Evolutionary conservation across 768 basidiomycete genomes (phyloP), one percentile per base, ranked within the genome.

Genomic region (Lepiota brunneoincarnata): DNA sequence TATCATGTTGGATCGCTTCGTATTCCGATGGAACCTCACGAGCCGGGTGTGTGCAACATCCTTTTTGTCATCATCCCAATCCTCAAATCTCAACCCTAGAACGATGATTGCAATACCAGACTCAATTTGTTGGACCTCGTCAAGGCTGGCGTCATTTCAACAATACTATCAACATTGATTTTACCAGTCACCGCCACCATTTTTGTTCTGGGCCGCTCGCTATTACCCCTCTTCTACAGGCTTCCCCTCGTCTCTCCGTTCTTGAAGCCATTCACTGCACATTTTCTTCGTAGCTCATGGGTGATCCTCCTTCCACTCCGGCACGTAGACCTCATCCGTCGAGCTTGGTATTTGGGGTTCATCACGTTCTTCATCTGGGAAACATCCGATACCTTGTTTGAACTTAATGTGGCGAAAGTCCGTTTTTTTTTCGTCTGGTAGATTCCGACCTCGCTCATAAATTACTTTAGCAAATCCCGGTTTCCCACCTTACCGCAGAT

Each of bases 341-440:
- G 79, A 17, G 72, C 79, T 1, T 83, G 79, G 69, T 70, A 70
- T 14, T 62, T 89, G 5, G 80, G 75, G 1, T 60, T 81, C 28
- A 72, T 73, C 6, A 89, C 82, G 2, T 59, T 81, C 2, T 67
- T 73, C 6, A 72, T 72, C 12, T 90, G 89, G 90, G 88, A 90
- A 63, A 72, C 79, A 6, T 69, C 84, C 0, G 82, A 84, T 36
- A 70, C 68, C 0, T 56, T 88, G 4, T 90, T 91, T 55, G 84
- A 87, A 18, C 67, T 72, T 7, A 77, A 76, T 35, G 73, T 86
- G 47, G 72, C 82, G 1, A 80, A 85, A 72, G 87, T 86, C 51
- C 14, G 72, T 58, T 31, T 11, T 9, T 11, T 9, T 23, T 51
- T 42, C 15, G 17, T n/a, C 43, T 21, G 9, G 10, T 43, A 21